Conservation (phyloP, 2,329 filamentous ascomycete genomes). For the Colletotrichum acutatum region DNA sequence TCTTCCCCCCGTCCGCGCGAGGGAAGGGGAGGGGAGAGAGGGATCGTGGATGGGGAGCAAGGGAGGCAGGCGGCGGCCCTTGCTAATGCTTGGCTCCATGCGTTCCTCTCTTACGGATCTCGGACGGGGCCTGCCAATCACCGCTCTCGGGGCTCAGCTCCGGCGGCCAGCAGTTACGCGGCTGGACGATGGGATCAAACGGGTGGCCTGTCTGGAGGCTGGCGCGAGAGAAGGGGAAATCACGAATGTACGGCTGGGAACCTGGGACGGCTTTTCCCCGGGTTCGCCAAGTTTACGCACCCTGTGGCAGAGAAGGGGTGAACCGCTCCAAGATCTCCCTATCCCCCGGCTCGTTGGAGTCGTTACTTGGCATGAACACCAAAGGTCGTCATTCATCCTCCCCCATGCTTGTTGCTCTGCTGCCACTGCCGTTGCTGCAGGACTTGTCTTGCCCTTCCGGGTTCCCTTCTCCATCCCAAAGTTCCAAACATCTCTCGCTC, state of each 20-base stretch:
- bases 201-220: neutral
- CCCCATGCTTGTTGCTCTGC: neutral
- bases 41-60: neutral
- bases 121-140: neutral
- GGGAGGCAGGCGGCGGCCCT: neutral
- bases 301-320: neutral
- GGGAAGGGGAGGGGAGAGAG: neutral
- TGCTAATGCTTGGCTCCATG: slow-evolving; percentile 9
- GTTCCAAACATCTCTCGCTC: neutral
- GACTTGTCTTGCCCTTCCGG: neutral
- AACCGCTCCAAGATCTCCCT: neutral
- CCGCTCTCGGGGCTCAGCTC: neutral
- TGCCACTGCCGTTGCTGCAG: neutral
- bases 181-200: neutral
- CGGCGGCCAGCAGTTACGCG: neutral
- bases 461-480: neutral
- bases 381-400: neutral
- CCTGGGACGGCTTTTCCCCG: slow-evolving; percentile 1
- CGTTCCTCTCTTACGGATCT: slow-evolving; percentile 5
- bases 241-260: neutral
- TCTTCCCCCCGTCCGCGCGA: neutral
- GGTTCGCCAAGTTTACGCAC: neutral
- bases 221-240: neutral
- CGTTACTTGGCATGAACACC: neutral
- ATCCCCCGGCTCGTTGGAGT: neutral